phyloP scores from a whole-genome alignment of 345 rosid species.

The Linum usitatissimum region DNA sequence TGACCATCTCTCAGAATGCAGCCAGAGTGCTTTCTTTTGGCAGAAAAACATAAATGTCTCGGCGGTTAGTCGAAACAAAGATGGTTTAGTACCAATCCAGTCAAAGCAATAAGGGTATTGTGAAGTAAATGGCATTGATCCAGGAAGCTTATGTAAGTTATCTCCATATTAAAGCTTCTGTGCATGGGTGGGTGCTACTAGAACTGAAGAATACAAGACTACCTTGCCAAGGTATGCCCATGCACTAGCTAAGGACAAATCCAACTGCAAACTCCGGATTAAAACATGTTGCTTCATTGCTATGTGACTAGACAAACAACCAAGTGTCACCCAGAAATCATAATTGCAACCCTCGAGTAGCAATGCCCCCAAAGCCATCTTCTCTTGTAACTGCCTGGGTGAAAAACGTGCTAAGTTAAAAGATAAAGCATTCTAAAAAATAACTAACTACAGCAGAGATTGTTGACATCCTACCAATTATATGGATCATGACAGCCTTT shows the following conservation, averaged over 20 bases:
- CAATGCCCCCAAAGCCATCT: constrained; percentile 85
- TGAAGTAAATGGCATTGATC: background rate
- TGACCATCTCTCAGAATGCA: background rate
- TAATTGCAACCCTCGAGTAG: constrained; percentile 67
- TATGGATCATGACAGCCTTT: constrained; percentile 19
- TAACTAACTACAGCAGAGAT: constrained; percentile 13
- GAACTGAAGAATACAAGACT: constrained; percentile 28
- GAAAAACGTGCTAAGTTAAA: constrained; percentile 25
- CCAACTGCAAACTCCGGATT: constrained; percentile 83
- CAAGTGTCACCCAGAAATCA: constrained; percentile 82
- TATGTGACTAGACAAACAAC: constrained; percentile 54
- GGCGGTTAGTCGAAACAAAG: background rate
- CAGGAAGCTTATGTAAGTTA: background rate
- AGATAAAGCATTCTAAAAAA: constrained; percentile 2
- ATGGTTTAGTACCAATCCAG: background rate
- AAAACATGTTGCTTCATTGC: constrained; percentile 81
- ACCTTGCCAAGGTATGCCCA: constrained; percentile 97
- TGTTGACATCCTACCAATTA: constrained; percentile 46
- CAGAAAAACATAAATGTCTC: too few species aligned
- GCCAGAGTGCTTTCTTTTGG: background rate
- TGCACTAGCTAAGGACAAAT: constrained; percentile 69
- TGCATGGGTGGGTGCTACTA: background rate
- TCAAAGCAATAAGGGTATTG: background rate
- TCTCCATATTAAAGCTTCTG: too few species aligned
- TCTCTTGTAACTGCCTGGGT: constrained; percentile 78